Conservation (phyloP, 495 filamentous ascomycete genomes). For the Penicillium macrosclerotiorum region DNA sequence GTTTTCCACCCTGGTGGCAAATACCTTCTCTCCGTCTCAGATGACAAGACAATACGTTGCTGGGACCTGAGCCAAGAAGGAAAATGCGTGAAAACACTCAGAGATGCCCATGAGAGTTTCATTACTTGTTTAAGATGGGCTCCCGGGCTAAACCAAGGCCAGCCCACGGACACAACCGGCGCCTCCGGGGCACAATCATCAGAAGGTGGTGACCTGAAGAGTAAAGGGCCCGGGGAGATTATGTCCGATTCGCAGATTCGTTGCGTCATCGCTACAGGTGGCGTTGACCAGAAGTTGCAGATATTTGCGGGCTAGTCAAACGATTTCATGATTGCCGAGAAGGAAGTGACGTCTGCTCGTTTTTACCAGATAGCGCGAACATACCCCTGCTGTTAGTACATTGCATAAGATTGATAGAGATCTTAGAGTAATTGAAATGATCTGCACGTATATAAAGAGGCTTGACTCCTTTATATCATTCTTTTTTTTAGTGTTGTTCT, state of each 20-base stretch:
- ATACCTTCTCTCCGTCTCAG: conserved; percentile 79
- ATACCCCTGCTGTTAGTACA: too few relatives aligned
- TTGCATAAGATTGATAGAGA: too few relatives aligned
- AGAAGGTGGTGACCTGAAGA: conserved; percentile 4
- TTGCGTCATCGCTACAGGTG: conserved; percentile 64
- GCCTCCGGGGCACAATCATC: conserved; percentile 21
- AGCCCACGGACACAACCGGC: conserved; percentile 47
- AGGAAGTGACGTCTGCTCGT: too few relatives aligned
- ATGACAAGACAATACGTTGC: conserved; percentile 91
- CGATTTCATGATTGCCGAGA: too few relatives aligned
- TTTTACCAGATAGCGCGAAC: too few relatives aligned
- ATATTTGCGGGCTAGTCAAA: too few relatives aligned
- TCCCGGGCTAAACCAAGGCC: conserved; percentile 63
- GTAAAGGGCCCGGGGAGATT: conserved; percentile 21
- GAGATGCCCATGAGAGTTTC: conserved; percentile 85
- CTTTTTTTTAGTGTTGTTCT: too few relatives aligned
- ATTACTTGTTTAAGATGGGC: conserved; percentile 89
- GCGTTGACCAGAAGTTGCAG: conserved; percentile 61
- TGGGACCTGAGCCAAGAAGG: conserved; percentile 95
- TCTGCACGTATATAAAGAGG: too few relatives aligned
- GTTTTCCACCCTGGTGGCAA: conserved; percentile 94
- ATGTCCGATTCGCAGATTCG: conserved; percentile 55
- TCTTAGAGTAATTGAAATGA: too few relatives aligned
- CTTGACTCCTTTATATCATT: too few relatives aligned
- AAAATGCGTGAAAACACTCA: conserved; percentile 77